Conservation (phyloP, 352 stramenopile species). For the Phytophthora gonapodyides region DNA sequence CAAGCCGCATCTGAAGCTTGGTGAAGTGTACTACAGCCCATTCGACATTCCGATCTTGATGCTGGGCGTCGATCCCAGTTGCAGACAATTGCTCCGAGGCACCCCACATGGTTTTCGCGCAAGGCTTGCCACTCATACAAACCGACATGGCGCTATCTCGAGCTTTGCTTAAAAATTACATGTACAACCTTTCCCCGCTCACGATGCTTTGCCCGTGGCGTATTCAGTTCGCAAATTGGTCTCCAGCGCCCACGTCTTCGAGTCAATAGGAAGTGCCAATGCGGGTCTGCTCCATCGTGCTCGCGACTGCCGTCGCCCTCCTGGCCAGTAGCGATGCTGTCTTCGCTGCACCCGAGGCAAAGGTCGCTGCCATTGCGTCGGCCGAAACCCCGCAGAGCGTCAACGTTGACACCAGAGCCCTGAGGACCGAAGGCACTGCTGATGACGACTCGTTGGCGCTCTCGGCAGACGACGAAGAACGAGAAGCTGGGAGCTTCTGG, state of each 20-base stretch:
- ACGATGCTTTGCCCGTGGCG: background rate
- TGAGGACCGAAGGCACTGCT: background rate
- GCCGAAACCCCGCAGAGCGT: constrained; percentile 2
- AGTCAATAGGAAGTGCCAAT: constrained; percentile 2
- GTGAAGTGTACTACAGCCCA: too few species aligned
- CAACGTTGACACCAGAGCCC: background rate
- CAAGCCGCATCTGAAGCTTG: too few species aligned
- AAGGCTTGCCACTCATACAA: too few species aligned
- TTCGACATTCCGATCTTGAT: too few species aligned
- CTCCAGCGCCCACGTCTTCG: constrained; percentile 1
- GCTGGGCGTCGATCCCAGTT: too few species aligned
- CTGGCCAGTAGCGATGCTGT: constrained; percentile 6
- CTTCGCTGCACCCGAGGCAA: constrained; percentile 2
- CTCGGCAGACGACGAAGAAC: background rate
- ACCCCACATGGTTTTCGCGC: too few species aligned
- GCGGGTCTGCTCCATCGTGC: constrained; percentile 6
- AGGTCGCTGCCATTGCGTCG: background rate
- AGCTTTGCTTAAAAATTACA: constrained; percentile 18
- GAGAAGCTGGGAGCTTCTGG: constrained; percentile 2
- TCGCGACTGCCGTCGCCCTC: constrained; percentile 7
- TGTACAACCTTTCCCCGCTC: background rate
- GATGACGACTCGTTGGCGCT: too few species aligned
- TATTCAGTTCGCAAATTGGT: constrained; percentile 16
- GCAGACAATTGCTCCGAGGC: too few species aligned
- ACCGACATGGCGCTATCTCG: constrained; percentile 5